Percentiles rank a stretch among this genome's conserved stretches.
These are phyloP conservation scores for Eucalyptus rudis DNA, from an alignment of 345 rosid genomes.

Conservation along the genomic window DNA sequence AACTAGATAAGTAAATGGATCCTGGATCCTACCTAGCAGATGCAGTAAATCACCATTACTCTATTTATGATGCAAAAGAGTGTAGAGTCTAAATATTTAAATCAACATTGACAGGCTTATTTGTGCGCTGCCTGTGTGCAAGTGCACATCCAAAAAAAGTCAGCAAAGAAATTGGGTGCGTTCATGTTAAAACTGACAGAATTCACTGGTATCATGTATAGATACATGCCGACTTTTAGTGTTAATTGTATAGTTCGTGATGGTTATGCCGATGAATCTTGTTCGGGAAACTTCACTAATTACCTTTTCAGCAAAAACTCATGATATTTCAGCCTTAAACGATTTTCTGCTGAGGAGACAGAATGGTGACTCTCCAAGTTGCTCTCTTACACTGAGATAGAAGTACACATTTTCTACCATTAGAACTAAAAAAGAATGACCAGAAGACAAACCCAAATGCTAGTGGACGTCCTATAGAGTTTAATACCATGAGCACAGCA, in stretches of 20 bases:
- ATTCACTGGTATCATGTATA: not conserved
- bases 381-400: not conserved
- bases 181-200: not conserved
- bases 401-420: not conserved
- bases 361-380: not conserved
- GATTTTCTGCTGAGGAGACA: not conserved
- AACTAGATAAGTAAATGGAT: not conserved
- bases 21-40: not conserved
- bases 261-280: not conserved
- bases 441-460: not conserved
- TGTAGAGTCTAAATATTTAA: not conserved
- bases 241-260: not conserved
- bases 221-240: not conserved
- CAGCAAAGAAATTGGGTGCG: not conserved
- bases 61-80: not conserved
- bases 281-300: not conserved
- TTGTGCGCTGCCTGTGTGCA: not conserved
- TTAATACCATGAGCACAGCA: not conserved
- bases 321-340: not conserved
- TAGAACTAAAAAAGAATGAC: not conserved
- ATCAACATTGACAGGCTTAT: not conserved
- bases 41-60: not conserved
- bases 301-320: not conserved
- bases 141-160: not conserved
- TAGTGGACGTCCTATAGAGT: not conserved